A percentile compares a stretch with the other conserved stretches of the same genome.
Evolutionary conservation across 2,329 filamentous ascomycete genomes (phyloP).

Genomic region (Pseudogymnoascus sp.): DNA sequence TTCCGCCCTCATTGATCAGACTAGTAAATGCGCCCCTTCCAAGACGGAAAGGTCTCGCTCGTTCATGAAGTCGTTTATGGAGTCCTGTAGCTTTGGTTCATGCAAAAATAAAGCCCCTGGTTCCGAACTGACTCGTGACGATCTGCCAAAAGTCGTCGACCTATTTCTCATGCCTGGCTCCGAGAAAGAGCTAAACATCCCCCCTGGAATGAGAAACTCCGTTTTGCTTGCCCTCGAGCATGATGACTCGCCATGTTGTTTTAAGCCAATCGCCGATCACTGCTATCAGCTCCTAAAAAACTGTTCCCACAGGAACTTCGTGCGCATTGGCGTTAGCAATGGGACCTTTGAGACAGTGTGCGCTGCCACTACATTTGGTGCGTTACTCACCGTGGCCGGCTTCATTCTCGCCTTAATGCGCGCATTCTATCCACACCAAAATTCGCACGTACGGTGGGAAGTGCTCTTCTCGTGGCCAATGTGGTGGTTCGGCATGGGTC

Average conservation of each 20-base stretch:
- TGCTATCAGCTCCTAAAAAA: conserved; percentile 40
- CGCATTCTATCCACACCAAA: conserved; percentile 25
- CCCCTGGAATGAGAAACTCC: conserved; percentile 34
- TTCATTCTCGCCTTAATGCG: conserved; percentile 36
- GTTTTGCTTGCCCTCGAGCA: conserved; percentile 32
- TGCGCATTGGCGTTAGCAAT: conserved; percentile 47
- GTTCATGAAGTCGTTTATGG: background rate
- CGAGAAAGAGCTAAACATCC: conserved; percentile 43
- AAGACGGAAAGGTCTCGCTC: background rate
- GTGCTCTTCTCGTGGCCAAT: conserved; percentile 39
- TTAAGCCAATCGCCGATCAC: conserved; percentile 40
- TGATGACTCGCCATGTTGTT: conserved; percentile 31
- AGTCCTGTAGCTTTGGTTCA: background rate
- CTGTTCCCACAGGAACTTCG: conserved; percentile 44
- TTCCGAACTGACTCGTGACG: conserved; percentile 16
- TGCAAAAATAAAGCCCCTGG: background rate
- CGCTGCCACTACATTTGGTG: conserved; percentile 38
- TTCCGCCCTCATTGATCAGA: background rate
- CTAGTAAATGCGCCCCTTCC: background rate
- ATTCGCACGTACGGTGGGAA: conserved; percentile 33
- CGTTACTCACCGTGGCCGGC: conserved; percentile 34
- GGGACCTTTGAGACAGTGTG: conserved; percentile 44
- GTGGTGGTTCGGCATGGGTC: conserved; percentile 38
- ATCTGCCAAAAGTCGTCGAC: conserved; percentile 35
- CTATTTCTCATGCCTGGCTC: conserved; percentile 36